phyloP scores from a whole-genome alignment of 2,329 filamentous ascomycete genomes.

The Fusarium algeriense region DNA sequence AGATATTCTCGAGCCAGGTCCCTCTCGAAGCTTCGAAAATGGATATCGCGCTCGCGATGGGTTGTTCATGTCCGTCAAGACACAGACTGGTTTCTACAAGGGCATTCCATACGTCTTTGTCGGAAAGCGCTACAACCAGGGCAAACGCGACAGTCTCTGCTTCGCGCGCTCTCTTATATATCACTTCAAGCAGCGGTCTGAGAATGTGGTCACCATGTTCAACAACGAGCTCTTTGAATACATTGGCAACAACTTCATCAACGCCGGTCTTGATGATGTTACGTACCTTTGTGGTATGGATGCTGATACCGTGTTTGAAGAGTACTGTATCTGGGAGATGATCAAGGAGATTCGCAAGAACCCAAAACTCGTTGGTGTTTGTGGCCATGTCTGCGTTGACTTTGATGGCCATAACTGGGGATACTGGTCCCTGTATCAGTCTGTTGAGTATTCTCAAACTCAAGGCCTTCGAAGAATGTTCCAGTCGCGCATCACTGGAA shows the following conservation, averaged over 20 bases:
- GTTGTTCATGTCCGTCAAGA: constrained; percentile 59
- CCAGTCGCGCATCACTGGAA: constrained; percentile 62
- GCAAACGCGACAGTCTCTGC: constrained; percentile 63
- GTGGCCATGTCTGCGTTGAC: constrained; percentile 62
- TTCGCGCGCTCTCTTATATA: constrained; percentile 63
- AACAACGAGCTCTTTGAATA: constrained; percentile 58
- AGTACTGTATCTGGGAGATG: constrained; percentile 59
- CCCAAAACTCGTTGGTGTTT: constrained; percentile 60
- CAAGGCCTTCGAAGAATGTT: constrained; percentile 62
- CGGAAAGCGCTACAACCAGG: constrained; percentile 63
- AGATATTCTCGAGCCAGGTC: constrained; percentile 57
- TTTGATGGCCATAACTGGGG: constrained; percentile 58
- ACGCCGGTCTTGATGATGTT: constrained; percentile 55
- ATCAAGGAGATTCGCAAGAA: constrained; percentile 58
- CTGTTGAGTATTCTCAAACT: constrained; percentile 62
- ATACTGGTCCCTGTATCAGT: constrained; percentile 61
- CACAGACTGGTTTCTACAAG: constrained; percentile 59
- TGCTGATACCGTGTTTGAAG: constrained; percentile 61
- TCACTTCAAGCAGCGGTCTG: constrained; percentile 60
- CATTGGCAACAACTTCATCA: constrained; percentile 55
- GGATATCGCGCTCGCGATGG: constrained; percentile 62
- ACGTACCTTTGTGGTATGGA: constrained; percentile 62
- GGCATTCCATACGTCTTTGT: constrained; percentile 61
- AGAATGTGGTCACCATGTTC: constrained; percentile 60
- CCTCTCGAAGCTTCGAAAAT: constrained; percentile 53